These are phyloP conservation scores for Rubus parviflorus DNA, from an alignment of 306 rosid species.

Conservation along the genomic window DNA sequence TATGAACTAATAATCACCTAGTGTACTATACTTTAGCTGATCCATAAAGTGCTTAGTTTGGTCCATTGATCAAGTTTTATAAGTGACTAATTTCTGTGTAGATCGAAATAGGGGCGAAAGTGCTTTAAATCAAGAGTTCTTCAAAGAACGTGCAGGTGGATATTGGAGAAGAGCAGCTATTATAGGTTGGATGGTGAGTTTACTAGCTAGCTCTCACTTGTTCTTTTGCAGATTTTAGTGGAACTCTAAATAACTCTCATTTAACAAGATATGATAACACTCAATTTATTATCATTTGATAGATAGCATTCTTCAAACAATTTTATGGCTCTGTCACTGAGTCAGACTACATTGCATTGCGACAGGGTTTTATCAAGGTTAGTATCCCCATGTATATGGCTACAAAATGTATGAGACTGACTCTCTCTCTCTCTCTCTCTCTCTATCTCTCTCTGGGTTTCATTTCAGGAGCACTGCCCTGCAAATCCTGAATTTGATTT, in stretches of 20 bases:
- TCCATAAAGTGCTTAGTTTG: conserved; percentile 1
- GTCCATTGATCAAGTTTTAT: conserved; percentile 7
- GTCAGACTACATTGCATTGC: conserved; percentile 68
- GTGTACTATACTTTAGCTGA: conserved; percentile 3
- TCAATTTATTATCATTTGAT: conserved; percentile 11
- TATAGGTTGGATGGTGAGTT: conserved; percentile 70
- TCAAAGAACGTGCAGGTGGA: conserved; percentile 44
- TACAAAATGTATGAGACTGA: not conserved
- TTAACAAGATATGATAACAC: not conserved
- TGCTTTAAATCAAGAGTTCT: conserved; percentile 34
- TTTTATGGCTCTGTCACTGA: conserved; percentile 68
- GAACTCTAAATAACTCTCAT: not conserved
- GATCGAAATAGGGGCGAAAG: not conserved
- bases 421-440: no score
- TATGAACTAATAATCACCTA: conserved; percentile 27
- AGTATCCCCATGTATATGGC: not conserved
- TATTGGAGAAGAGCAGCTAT: conserved; percentile 71
- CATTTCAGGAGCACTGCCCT: conserved; percentile 52
- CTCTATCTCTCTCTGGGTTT: no score
- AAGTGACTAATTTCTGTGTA: conserved; percentile 11
- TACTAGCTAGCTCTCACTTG: not conserved
- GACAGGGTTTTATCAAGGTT: conserved; percentile 84
- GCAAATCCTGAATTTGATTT: conserved; percentile 33
- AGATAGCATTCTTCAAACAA: conserved; percentile 85
- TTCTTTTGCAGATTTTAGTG: not conserved